Conservation (phyloP, 257 asterid genomes). For the Nicotiana noctiflora region DNA sequence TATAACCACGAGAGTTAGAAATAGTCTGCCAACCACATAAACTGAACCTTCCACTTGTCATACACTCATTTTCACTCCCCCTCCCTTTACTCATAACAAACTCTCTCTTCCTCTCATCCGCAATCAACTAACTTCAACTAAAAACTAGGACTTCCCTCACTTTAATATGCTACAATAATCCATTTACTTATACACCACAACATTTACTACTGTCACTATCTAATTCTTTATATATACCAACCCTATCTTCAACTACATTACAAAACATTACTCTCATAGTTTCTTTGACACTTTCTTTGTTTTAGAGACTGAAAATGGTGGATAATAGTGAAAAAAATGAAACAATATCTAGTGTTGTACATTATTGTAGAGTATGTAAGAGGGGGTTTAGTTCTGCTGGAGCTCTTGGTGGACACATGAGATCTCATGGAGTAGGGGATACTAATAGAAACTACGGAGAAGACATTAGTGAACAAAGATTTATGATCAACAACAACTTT, state of each 20-base stretch:
- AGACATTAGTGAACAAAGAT: slow-evolving; percentile 10
- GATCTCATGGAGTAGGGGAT: slow-evolving; percentile 44
- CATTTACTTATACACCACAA: slow-evolving; percentile 14
- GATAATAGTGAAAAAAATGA: slow-evolving; percentile 17
- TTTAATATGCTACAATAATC: slow-evolving; percentile 18
- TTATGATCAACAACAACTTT: neutral
- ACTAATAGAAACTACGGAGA: neutral
- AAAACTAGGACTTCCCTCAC: slow-evolving; percentile 56
- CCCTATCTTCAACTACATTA: no score
- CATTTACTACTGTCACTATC: slow-evolving; percentile 21
- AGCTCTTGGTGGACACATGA: slow-evolving; percentile 60
- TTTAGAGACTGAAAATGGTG: slow-evolving; percentile 9
- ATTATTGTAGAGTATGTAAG: slow-evolving; percentile 36
- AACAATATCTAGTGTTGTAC: slow-evolving; percentile 18
- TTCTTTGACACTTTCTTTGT: neutral
- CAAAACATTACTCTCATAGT: neutral
- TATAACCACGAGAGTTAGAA: slow-evolving; percentile 32
- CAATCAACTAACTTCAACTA: slow-evolving; percentile 40
- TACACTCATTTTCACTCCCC: slow-evolving; percentile 22
- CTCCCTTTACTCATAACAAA: slow-evolving; percentile 15
- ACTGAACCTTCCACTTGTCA: slow-evolving; percentile 28
- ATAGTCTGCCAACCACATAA: slow-evolving; percentile 29
- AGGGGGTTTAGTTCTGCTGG: slow-evolving; percentile 44
- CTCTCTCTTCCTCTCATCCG: slow-evolving; percentile 34
- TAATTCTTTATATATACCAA: slow-evolving; percentile 12